Evolutionary conservation across 2,329 filamentous ascomycete species (phyloP).

Genomic region (Rhinocladiella similis): DNA sequence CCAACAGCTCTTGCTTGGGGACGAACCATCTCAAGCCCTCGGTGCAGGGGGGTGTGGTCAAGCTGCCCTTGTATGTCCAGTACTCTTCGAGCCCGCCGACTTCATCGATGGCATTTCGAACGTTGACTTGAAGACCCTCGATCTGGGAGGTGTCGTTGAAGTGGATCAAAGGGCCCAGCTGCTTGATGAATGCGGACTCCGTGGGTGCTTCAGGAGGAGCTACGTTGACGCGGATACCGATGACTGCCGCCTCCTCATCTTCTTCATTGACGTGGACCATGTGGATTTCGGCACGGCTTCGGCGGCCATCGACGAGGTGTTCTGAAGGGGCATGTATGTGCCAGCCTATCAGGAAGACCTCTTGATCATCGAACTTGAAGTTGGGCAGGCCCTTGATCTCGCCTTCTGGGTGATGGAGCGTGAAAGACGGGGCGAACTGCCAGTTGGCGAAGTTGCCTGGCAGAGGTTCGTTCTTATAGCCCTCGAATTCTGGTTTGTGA

Average conservation of each 20-base stretch:
- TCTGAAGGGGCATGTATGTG: slow-evolving; percentile 55
- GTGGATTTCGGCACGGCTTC: slow-evolving; percentile 48
- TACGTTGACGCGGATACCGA: slow-evolving; percentile 48
- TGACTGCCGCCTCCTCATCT: slow-evolving; percentile 46
- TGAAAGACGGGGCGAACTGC: slow-evolving; percentile 51
- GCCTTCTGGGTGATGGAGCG: slow-evolving; percentile 37
- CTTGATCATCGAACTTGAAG: slow-evolving; percentile 49
- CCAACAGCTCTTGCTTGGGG: slow-evolving; percentile 37
- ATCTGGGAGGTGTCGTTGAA: slow-evolving; percentile 37
- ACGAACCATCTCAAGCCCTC: slow-evolving; percentile 56
- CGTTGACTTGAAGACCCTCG: slow-evolving; percentile 21
- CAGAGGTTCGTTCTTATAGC: slow-evolving; percentile 37
- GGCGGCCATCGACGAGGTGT: slow-evolving; percentile 46
- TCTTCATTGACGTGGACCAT: slow-evolving; percentile 48
- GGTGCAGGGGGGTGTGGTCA: slow-evolving; percentile 64
- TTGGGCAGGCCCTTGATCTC: slow-evolving; percentile 42
- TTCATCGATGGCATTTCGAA: slow-evolving; percentile 21
- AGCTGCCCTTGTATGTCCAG: slow-evolving; percentile 57
- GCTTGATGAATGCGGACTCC: slow-evolving; percentile 37
- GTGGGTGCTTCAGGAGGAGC: background rate
- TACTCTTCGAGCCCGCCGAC: slow-evolving; percentile 32
- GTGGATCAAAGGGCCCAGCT: slow-evolving; percentile 39
- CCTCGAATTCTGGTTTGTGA: slow-evolving; percentile 43
- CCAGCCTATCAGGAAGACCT: slow-evolving; percentile 51
- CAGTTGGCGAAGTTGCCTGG: slow-evolving; percentile 50